phyloP scores from a whole-genome alignment of 768 basidiomycete genomes.

The Hysterangium stoloniferum region DNA sequence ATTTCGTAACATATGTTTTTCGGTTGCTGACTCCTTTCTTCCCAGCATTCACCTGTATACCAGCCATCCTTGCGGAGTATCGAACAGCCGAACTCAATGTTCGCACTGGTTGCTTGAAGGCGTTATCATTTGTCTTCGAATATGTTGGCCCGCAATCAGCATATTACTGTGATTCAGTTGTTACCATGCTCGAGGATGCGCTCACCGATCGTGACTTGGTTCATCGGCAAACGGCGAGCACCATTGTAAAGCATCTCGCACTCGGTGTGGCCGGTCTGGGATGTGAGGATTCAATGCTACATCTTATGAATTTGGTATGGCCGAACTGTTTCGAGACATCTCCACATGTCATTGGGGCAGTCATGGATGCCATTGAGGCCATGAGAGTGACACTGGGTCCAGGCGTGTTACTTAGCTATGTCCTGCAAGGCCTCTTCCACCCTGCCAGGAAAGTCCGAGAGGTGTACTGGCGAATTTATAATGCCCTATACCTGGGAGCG shows the following conservation, averaged over 20 bases:
- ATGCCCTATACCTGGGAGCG: slow-evolving; percentile 87
- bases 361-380: slow-evolving; percentile 97
- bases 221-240: slow-evolving; percentile 95
- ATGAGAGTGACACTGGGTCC: slow-evolving; percentile 96
- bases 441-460: slow-evolving; percentile 96
- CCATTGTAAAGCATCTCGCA: slow-evolving; percentile 97
- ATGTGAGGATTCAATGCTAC: slow-evolving; percentile 96
- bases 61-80: slow-evolving; percentile 97
- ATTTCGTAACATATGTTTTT: not conserved
- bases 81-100: slow-evolving; percentile 98
- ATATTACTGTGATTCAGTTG: slow-evolving; percentile 94
- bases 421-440: slow-evolving; percentile 93
- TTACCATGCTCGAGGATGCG: slow-evolving; percentile 97
- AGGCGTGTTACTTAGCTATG: slow-evolving; percentile 85
- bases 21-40: slow-evolving; percentile 12
- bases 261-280: slow-evolving; percentile 95
- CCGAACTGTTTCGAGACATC: slow-evolving; percentile 98
- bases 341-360: slow-evolving; percentile 95
- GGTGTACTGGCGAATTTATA: slow-evolving; percentile 97
- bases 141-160: slow-evolving; percentile 96
- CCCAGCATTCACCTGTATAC: slow-evolving; percentile 93
- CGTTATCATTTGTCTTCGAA: slow-evolving; percentile 97
- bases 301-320: slow-evolving; percentile 98
- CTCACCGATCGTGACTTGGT: slow-evolving; percentile 97
- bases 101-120: slow-evolving; percentile 96